These are phyloP conservation scores for Diaporthe amygdali DNA, from an alignment of 2,329 filamentous ascomycete genomes.

Conservation along the genomic window DNA sequence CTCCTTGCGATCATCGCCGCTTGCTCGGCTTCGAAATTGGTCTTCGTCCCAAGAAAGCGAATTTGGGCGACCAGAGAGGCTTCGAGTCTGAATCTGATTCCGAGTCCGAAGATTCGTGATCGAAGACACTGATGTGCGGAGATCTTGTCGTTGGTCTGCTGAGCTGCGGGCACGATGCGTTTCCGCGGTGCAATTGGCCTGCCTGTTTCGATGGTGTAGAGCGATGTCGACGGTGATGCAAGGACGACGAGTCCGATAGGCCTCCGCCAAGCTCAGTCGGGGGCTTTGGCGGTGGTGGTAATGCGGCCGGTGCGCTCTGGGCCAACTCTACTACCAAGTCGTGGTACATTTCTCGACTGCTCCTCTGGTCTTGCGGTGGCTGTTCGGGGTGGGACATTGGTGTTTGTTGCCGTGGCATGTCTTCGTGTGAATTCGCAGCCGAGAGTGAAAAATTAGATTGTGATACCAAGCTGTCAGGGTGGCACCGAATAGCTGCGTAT, in stretches of 20 bases:
- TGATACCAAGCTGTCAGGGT: background rate
- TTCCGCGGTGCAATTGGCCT: background rate
- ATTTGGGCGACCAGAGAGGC: background rate
- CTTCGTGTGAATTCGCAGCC: background rate
- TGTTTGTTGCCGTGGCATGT: background rate
- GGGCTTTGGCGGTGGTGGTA: background rate
- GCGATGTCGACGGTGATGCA: background rate
- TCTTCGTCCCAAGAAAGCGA: background rate
- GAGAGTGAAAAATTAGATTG: background rate
- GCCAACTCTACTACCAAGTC: background rate
- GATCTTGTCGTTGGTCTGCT: background rate
- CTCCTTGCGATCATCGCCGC: background rate
- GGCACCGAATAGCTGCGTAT: background rate
- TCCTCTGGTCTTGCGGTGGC: background rate
- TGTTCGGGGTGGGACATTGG: background rate
- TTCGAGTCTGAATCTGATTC: slow-evolving; percentile 2
- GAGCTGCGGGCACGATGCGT: background rate
- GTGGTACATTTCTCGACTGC: background rate
- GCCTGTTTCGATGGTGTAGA: background rate
- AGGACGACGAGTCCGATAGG: background rate
- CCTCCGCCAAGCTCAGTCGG: background rate
- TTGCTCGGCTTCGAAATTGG: background rate
- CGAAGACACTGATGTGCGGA: background rate
- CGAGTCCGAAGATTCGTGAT: background rate
- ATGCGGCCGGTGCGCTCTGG: background rate